Conservation (phyloP, 2,329 filamentous ascomycete species). For the Pseudogymnoascus sp. region DNA sequence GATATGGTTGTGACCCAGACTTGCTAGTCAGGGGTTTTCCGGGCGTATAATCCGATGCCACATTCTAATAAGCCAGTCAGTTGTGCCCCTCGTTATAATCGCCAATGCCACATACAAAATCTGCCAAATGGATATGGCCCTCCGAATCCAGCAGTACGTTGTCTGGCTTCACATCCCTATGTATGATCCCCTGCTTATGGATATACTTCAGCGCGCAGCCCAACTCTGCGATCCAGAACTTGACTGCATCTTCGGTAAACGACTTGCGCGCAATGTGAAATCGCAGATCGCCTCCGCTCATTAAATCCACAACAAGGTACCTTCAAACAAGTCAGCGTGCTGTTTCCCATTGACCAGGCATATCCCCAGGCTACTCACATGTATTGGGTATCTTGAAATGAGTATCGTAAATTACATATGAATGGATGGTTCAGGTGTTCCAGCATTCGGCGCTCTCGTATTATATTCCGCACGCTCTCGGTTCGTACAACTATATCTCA, state of each 20-base stretch:
- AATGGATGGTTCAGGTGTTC: constrained; percentile 97
- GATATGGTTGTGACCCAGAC: constrained; percentile 90
- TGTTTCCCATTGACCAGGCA: constrained; percentile 14
- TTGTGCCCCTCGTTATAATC: constrained; percentile 11
- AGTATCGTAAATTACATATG: constrained; percentile 96
- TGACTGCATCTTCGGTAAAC: constrained; percentile 92
- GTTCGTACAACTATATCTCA: constrained; percentile 73
- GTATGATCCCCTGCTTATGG: constrained; percentile 78
- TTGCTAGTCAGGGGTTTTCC: constrained; percentile 84
- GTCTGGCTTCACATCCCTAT: constrained; percentile 86
- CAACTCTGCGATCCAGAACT: constrained; percentile 94
- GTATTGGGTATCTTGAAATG: constrained; percentile 98
- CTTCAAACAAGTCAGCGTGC: constrained; percentile 34
- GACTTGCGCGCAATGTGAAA: constrained; percentile 98
- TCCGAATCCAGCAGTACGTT: constrained; percentile 83
- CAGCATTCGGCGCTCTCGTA: constrained; percentile 93
- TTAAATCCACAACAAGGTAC: constrained; percentile 92
- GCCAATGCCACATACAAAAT: constrained; percentile 63
- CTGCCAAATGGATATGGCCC: constrained; percentile 92
- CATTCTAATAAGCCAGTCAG: constrained; percentile 55
- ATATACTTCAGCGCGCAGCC: constrained; percentile 86
- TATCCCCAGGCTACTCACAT: constrained; percentile 53
- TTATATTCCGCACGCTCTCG: constrained; percentile 96
- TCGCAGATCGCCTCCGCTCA: constrained; percentile 93
- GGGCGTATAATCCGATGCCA: constrained; percentile 84